Conservation (phyloP, 2,329 filamentous ascomycete species). For the Aphanocladium album region DNA sequence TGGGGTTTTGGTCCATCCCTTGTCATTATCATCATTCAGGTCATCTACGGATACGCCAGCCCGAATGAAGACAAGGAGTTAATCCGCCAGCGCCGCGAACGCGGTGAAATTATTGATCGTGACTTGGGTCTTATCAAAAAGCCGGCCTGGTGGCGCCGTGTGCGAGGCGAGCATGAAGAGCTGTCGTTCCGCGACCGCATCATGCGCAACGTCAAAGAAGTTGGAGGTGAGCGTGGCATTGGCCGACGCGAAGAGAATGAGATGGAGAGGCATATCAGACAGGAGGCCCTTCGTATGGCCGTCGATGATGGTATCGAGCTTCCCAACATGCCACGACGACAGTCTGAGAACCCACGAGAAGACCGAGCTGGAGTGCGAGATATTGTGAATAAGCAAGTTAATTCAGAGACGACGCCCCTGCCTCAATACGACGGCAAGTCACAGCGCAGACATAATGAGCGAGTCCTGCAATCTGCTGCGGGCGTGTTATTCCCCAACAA, state of each 20-base stretch:
- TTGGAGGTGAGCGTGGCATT: slow-evolving; percentile 44
- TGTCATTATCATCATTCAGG: slow-evolving; percentile 51
- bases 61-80: slow-evolving; percentile 67
- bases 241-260: slow-evolving; percentile 36
- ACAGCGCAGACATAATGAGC: slow-evolving; percentile 41
- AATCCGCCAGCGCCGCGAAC: slow-evolving; percentile 56
- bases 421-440: slow-evolving; percentile 37
- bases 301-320: slow-evolving; percentile 36
- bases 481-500: slow-evolving; percentile 45
- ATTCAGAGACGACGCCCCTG: slow-evolving; percentile 22
- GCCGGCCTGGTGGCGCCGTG: slow-evolving; percentile 62
- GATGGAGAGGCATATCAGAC: slow-evolving; percentile 31
- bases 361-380: slow-evolving; percentile 27
- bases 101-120: slow-evolving; percentile 50
- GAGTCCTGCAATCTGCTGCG: slow-evolving; percentile 38
- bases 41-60: slow-evolving; percentile 52
- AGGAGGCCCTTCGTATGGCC: slow-evolving; percentile 28
- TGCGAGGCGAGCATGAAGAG: slow-evolving; percentile 40
- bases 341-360: slow-evolving; percentile 24
- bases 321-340: slow-evolving; percentile 22
- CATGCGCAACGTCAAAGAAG: slow-evolving; percentile 49
- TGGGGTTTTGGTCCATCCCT: slow-evolving; percentile 58
- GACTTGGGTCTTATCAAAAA: slow-evolving; percentile 57
- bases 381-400: slow-evolving; percentile 17
- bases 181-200: slow-evolving; percentile 47